Evolutionary conservation across 495 filamentous ascomycete species (phyloP).

Genomic region (Annulohypoxylon moriforme): DNA sequence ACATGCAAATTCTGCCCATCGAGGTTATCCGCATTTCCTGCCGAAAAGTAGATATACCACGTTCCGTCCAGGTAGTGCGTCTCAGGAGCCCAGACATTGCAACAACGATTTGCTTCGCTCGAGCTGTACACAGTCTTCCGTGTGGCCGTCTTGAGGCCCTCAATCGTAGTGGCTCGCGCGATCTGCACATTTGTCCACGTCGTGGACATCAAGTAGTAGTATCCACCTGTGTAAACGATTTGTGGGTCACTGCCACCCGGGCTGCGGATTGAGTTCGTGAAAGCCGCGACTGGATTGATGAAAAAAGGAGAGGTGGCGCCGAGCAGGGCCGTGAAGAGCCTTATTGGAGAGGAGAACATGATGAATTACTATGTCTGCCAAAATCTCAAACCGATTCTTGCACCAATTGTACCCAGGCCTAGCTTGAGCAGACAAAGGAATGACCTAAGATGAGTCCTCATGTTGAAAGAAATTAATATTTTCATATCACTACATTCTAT

Average conservation of each 20-base stretch:
- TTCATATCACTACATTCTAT: constrained; percentile 4
- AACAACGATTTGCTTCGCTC: constrained; percentile 52
- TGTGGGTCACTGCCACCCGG: constrained; percentile 57
- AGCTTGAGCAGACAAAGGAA: not conserved
- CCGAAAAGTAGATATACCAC: constrained; percentile 61
- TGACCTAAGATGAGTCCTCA: not conserved
- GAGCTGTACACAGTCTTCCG: constrained; percentile 61
- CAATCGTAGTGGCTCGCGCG: constrained; percentile 60
- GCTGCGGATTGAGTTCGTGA: constrained; percentile 50
- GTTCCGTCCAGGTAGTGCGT: constrained; percentile 59
- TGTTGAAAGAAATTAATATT: not conserved
- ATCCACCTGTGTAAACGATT: constrained; percentile 61
- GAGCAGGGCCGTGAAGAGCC: constrained; percentile 19
- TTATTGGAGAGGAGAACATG: constrained; percentile 22
- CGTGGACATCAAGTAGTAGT: constrained; percentile 64
- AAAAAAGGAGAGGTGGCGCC: not conserved
- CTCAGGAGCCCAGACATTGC: constrained; percentile 69
- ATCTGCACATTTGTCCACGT: constrained; percentile 64
- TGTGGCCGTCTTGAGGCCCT: constrained; percentile 59
- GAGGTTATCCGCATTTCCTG: constrained; percentile 45
- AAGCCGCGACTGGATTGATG: constrained; percentile 44
- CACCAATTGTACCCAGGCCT: not conserved
- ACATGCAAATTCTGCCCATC: constrained; percentile 55
- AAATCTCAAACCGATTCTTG: not conserved
- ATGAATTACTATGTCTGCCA: not conserved